Evolutionary conservation across 495 filamentous ascomycete species (phyloP).

Genomic region (Daldinia decipiens): DNA sequence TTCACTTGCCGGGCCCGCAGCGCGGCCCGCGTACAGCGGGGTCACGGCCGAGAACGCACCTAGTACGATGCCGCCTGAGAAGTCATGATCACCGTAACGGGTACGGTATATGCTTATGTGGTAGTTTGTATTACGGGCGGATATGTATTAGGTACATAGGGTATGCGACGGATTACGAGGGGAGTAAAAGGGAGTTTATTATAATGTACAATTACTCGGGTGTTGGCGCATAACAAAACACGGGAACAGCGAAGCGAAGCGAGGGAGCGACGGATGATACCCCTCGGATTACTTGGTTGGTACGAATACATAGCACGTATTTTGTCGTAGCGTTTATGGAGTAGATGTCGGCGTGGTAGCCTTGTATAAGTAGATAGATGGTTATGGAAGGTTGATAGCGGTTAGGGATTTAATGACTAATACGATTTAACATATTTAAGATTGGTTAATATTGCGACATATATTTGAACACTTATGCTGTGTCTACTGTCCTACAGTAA

Average conservation of each 20-base stretch:
- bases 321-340: neutral
- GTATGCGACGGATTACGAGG: neutral
- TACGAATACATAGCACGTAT: neutral
- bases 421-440: neutral
- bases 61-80: conserved; percentile 55
- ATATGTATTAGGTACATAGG: neutral
- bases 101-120: neutral
- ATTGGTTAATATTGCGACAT: no score
- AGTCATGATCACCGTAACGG: conserved; percentile 3
- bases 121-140: neutral
- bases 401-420: neutral
- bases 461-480: no score
- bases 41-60: conserved; percentile 61
- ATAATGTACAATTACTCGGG: neutral
- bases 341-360: neutral
- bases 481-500: no score
- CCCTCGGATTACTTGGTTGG: conserved; percentile 15
- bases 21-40: conserved; percentile 59
- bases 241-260: neutral
- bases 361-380: neutral
- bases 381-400: neutral
- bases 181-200: neutral
- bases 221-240: neutral
- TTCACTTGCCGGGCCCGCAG: conserved; percentile 61
- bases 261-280: conserved; percentile 27